phyloP scores from a whole-genome alignment of 108 stramenopile genomes.

The Pseudonitzschia pungens region DNA sequence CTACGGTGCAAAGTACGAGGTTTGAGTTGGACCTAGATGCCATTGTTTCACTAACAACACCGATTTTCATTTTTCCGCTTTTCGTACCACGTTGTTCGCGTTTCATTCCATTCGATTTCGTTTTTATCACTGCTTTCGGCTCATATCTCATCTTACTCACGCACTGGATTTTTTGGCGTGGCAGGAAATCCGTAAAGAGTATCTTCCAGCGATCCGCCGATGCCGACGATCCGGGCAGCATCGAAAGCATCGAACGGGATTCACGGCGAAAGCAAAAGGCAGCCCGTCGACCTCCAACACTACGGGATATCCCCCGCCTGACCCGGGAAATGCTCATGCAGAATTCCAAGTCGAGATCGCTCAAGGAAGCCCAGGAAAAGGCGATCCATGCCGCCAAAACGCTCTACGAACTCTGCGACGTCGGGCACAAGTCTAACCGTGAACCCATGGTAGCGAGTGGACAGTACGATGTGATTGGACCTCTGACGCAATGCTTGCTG shows the following conservation, averaged over 20 bases:
- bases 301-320: conserved; percentile 33
- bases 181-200: conserved; percentile 1
- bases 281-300: conserved; percentile 13
- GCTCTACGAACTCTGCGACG: conserved; percentile 44
- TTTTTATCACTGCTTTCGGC: too few relatives aligned
- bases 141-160: too few relatives aligned
- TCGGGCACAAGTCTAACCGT: conserved; percentile 42
- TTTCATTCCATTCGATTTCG: too few relatives aligned
- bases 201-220: not conserved
- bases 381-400: conserved; percentile 33
- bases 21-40: too few relatives aligned
- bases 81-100: too few relatives aligned
- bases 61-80: too few relatives aligned
- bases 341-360: not conserved
- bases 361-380: conserved; percentile 18
- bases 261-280: not conserved
- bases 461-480: conserved; percentile 41
- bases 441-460: conserved; percentile 43
- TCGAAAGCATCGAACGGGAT: conserved; percentile 15
- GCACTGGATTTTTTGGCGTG: not conserved
- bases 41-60: too few relatives aligned
- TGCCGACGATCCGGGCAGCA: not conserved
- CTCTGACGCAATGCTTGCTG: conserved; percentile 31
- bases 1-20: too few relatives aligned
- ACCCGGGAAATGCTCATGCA: conserved; percentile 25